Conservation (phyloP, 2,329 filamentous ascomycete species). For the Sarocladium strictum region DNA sequence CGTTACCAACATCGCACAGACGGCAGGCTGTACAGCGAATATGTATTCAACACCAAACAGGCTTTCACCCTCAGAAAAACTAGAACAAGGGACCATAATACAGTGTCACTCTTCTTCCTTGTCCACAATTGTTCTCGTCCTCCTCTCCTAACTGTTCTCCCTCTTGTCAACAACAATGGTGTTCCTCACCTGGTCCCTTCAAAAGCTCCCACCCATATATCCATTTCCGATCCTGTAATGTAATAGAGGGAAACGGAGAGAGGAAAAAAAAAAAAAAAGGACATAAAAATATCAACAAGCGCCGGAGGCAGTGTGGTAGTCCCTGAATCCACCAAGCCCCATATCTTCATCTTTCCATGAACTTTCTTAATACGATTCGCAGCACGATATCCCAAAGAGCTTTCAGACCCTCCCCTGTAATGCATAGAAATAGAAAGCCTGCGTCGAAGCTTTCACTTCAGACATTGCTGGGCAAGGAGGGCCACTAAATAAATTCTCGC, state of each 20-base stretch:
- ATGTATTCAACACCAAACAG: not conserved
- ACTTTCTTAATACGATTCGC: too few species aligned
- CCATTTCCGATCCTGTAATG: not conserved
- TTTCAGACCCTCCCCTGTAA: not conserved
- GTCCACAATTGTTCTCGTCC: not conserved
- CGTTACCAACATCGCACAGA: too few species aligned
- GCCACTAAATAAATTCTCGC: too few species aligned
- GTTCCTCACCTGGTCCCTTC: too few species aligned
- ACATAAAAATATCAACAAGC: not conserved
- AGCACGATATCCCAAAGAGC: not conserved
- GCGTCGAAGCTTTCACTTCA: too few species aligned
- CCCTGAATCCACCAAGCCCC: not conserved
- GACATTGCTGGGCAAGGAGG: too few species aligned
- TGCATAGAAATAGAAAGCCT: not conserved
- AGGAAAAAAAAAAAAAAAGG: slow-evolving; percentile 10
- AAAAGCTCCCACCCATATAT: not conserved
- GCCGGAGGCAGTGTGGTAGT: not conserved
- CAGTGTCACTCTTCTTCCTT: not conserved
- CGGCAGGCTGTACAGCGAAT: too few species aligned
- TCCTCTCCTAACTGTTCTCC: too few species aligned
- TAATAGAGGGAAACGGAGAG: not conserved
- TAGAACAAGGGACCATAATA: not conserved
- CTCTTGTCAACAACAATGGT: too few species aligned
- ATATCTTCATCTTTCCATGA: too few species aligned
- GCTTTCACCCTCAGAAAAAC: not conserved